A percentile compares a stretch with the other conserved stretches of the same genome.
Conservation (phyloP, 2,329 filamentous ascomycete species). For the Penicillium sp. region DNA sequence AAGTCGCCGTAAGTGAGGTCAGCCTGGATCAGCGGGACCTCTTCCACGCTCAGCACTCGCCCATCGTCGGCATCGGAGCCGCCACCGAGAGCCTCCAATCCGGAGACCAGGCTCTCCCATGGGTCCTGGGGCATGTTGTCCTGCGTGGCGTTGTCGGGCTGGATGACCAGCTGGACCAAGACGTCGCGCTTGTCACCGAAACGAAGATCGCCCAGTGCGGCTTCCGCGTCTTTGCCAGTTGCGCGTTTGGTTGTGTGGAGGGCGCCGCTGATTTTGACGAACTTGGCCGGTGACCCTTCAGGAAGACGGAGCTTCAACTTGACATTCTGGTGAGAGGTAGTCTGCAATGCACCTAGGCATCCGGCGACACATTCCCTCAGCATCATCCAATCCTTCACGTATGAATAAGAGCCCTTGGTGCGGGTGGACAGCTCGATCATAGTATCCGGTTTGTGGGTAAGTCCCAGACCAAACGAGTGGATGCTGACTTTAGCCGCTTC, state of each 20-base stretch:
- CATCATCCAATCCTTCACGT: constrained; percentile 99
- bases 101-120: constrained; percentile 96
- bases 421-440: constrained; percentile 96
- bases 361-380: constrained; percentile 91
- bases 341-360: constrained; percentile 86
- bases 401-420: constrained; percentile 95
- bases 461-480: constrained; percentile 90
- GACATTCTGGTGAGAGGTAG: constrained; percentile 95
- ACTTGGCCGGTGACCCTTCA: constrained; percentile 94
- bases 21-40: constrained; percentile 90
- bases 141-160: constrained; percentile 75
- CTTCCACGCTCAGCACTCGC: constrained; percentile 79
- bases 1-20: constrained; percentile 93
- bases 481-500: constrained; percentile 97
- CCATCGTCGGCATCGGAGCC: constrained; percentile 82
- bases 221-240: constrained; percentile 90
- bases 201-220: constrained; percentile 81
- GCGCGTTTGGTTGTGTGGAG: constrained; percentile 95
- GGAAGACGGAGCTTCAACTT: constrained; percentile 91
- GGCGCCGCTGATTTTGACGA: constrained; percentile 96
- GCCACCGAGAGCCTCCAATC: constrained; percentile 86
- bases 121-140: constrained; percentile 88
- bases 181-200: constrained; percentile 96
- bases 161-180: constrained; percentile 86
- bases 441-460: constrained; percentile 97